Evolutionary conservation across 805 yeast genomes (phyloP).

Genomic region (Barnettozyma salicaria): DNA sequence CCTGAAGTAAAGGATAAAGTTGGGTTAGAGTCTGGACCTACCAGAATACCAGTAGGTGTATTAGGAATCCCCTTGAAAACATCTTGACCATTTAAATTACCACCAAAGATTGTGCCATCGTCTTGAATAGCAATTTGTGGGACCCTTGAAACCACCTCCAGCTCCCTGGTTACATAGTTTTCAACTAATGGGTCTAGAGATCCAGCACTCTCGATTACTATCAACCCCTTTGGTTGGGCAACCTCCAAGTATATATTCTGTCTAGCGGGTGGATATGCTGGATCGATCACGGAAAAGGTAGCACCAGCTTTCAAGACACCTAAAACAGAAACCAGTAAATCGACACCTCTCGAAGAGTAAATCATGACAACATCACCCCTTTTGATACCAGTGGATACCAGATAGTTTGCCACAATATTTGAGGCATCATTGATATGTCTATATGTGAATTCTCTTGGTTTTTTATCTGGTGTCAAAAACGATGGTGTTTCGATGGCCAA

Average conservation of each 20-base stretch:
- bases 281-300: slow-evolving; percentile 96
- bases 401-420: slow-evolving; percentile 85
- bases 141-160: slow-evolving; percentile 65
- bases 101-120: slow-evolving; percentile 69
- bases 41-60: slow-evolving; percentile 76
- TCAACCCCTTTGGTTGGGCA: slow-evolving; percentile 87
- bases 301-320: slow-evolving; percentile 99
- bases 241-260: slow-evolving; percentile 90
- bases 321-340: slow-evolving; percentile 92
- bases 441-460: slow-evolving; percentile 73
- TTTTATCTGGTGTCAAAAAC: slow-evolving; percentile 41
- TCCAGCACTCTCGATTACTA: slow-evolving; percentile 90
- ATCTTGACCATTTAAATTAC: slow-evolving; percentile 31
- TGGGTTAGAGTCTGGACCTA: slow-evolving; percentile 97
- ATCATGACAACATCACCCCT: slow-evolving; percentile 97
- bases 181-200: slow-evolving; percentile 68
- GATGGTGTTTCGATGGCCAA: slow-evolving; percentile 92
- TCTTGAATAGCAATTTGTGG: slow-evolving; percentile 74
- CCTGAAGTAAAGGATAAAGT: slow-evolving; percentile 96
- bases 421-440: slow-evolving; percentile 88
- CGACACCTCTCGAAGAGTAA: slow-evolving; percentile 96
- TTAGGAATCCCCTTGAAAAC: slow-evolving; percentile 43
- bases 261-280: slow-evolving; percentile 98
- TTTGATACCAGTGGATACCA: slow-evolving; percentile 72
- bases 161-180: slow-evolving; percentile 66